A percentile compares a stretch with the other conserved stretches of the same genome.
Conservation (phyloP, 148 eudicot species). For the Amaranthus hypochondriacus region DNA sequence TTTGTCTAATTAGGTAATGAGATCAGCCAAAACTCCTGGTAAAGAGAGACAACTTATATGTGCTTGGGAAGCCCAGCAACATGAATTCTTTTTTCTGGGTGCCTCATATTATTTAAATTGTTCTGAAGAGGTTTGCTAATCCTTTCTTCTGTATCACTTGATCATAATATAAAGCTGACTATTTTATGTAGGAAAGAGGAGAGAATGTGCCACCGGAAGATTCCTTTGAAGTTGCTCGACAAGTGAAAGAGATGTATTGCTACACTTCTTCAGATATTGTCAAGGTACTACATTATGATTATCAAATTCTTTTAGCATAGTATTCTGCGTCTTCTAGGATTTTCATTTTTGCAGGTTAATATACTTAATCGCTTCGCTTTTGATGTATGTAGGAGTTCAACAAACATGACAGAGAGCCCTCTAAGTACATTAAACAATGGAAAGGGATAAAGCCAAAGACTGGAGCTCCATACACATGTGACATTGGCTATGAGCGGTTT, state of each 20-base stretch:
- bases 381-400: slow-evolving; percentile 68
- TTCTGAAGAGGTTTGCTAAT: neutral
- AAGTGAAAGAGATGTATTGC: slow-evolving; percentile 93
- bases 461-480: slow-evolving; percentile 94
- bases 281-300: slow-evolving; percentile 41
- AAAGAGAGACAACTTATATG: too few species aligned
- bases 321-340: neutral
- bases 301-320: neutral
- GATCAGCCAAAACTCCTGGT: too few species aligned
- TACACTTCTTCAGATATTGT: slow-evolving; percentile 95
- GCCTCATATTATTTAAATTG: neutral
- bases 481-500: slow-evolving; percentile 94
- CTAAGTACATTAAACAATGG: slow-evolving; percentile 90
- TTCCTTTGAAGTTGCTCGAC: slow-evolving; percentile 93
- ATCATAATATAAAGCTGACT: neutral
- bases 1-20: neutral
- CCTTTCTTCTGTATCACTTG: neutral
- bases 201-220: slow-evolving; percentile 95
- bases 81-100: too few species aligned
- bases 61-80: too few species aligned
- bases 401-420: slow-evolving; percentile 96
- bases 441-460: slow-evolving; percentile 94
- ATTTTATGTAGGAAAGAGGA: slow-evolving; percentile 83
- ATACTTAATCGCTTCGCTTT: slow-evolving; percentile 1
- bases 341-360: slow-evolving; percentile 9